These are phyloP conservation scores for Lagenidium sp. DNA, from an alignment of 352 stramenopile genomes.

Conservation along the genomic window DNA sequence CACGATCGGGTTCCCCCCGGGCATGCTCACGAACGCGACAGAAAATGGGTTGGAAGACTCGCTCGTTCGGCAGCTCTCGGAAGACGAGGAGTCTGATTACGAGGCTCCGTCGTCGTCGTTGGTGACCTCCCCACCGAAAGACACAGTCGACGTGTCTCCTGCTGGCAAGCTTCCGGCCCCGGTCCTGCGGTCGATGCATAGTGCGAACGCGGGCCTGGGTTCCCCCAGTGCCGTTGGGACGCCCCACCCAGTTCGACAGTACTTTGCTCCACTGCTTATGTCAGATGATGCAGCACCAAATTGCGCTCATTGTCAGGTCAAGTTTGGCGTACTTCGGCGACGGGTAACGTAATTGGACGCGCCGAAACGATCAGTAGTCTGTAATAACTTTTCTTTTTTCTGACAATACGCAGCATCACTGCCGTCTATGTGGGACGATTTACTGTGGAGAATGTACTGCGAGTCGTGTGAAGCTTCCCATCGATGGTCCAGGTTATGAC, in stretches of 20 bases:
- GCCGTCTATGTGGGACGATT: constrained; percentile 59
- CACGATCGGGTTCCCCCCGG: no score
- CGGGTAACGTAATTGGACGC: no score
- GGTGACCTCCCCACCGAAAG: not conserved
- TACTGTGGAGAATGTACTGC: constrained; percentile 71
- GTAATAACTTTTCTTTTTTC: constrained; percentile 3
- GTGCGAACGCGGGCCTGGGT: not conserved
- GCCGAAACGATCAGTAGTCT: no score
- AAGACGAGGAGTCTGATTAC: constrained; percentile 10
- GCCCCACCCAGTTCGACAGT: constrained; percentile 23
- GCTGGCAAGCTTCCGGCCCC: no score
- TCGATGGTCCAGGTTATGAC: constrained; percentile 45
- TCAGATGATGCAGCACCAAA: constrained; percentile 28
- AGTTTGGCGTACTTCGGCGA: constrained; percentile 67
- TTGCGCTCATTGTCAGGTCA: constrained; percentile 58
- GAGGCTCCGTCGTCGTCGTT: constrained; percentile 2
- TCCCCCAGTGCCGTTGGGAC: constrained; percentile 8
- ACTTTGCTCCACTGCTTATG: constrained; percentile 50
- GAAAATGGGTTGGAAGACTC: constrained; percentile 2
- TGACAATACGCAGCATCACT: constrained; percentile 40
- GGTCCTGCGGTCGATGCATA: no score
- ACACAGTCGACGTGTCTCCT: constrained; percentile 1
- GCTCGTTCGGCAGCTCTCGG: constrained; percentile 3
- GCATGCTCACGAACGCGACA: constrained; percentile 3
- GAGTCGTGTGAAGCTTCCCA: constrained; percentile 54